Conservation (phyloP, 306 rosid species). For the Purshia tridentata region DNA sequence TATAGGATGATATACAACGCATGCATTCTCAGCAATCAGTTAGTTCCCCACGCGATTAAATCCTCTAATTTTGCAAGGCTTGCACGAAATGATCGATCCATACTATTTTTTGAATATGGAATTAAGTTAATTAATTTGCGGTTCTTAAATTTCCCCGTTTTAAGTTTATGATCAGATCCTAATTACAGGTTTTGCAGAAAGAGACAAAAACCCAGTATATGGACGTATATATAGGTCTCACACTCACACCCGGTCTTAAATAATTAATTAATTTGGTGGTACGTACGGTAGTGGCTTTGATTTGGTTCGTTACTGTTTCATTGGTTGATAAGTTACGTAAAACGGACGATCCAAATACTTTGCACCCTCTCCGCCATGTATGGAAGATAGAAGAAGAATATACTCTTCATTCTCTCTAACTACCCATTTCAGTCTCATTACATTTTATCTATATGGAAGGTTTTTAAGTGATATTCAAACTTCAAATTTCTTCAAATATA, state of each 20-base stretch:
- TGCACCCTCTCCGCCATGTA: background rate
- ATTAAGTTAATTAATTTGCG: background rate
- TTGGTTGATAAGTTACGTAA: conserved; percentile 16
- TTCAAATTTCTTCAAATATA: no score
- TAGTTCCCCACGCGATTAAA: conserved; percentile 10
- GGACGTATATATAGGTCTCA: background rate
- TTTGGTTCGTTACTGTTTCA: conserved; percentile 21
- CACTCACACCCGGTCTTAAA: background rate
- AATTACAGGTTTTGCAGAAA: background rate
- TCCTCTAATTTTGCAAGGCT: conserved; percentile 4
- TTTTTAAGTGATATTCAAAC: no score
- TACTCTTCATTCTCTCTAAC: background rate
- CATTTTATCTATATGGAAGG: no score
- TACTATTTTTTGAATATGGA: background rate
- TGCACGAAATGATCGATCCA: conserved; percentile 14
- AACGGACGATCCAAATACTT: background rate
- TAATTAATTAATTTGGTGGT: no score
- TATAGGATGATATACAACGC: no score
- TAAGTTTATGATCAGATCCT: background rate
- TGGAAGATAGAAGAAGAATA: background rate
- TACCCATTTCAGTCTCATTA: no score
- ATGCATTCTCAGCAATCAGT: background rate
- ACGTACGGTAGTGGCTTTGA: background rate
- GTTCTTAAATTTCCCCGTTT: background rate
- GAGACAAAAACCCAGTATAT: background rate